Base-by-base conservation (phyloP, 108 stramenopile genomes). In the Pseudonitzschia delicatissima region DNA sequence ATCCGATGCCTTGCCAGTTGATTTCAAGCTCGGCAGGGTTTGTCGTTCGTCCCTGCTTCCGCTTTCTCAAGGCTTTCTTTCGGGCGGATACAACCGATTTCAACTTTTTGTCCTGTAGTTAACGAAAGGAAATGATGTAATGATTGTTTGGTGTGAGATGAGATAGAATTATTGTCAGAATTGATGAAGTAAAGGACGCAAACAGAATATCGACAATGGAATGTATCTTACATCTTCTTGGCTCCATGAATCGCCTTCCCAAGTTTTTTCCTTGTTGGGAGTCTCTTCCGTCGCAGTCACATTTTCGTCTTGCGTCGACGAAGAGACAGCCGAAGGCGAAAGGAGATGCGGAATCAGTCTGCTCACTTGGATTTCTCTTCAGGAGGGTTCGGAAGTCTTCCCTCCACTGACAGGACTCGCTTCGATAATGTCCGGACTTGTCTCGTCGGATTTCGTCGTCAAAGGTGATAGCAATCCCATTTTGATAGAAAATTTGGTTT, bases 1-100 rank as follows among this genome's bases (percentile, higher is more conserved):
- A 49, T 3, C 68, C 68, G 45, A 77, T 32, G 26, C 62, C 40
- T 45, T 66, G 35, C 76, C 76, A 77, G 36, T 77, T 68, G 23
- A 74, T 63, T 4, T 61, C 39, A 2, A 28, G 37, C 13, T 64
- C 45, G 12, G 23, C 26, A 34, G 62, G 29, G 18, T 20, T 51
- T 23, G 5, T 18, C 34, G 42, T 28, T 42, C 34, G 20, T 67
- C 73, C 32, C 21, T 58, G 35, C 42, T 36, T 39, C 57, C 50
- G 61, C 62, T 76, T 76, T 27, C 64, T 50, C 4, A 18, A 12
- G 32, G 33, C 36, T 20, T 69, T 69, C 55, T 66, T 68, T 32
- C 58, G 67, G 2, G 74, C 52, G 17, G 74, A 64, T 23, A 76
- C 68, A 25, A 65, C 35, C 21, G 49, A 32, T 36, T 69, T 68